Conservation (phyloP, 345 rosid genomes). For the Gossypium ekmanianum region DNA sequence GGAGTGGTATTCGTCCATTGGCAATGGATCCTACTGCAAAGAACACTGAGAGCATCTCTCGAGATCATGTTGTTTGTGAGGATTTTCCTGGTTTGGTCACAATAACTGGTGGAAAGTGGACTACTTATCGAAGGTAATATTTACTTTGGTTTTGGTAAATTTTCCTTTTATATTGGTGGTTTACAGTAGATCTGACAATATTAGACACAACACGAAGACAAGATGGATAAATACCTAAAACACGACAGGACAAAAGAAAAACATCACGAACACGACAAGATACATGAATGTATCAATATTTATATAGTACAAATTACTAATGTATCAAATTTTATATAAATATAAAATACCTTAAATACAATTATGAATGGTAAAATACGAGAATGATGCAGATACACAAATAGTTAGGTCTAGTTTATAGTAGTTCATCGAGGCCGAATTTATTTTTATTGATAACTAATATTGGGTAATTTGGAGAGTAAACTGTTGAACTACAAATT, state of each 20-base stretch:
- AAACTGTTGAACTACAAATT: background rate
- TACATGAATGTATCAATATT: too few relatives aligned
- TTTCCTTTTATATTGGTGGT: background rate
- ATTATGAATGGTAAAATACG: too few relatives aligned
- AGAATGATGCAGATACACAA: too few relatives aligned
- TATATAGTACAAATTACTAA: too few relatives aligned
- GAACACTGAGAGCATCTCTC: conserved; percentile 90
- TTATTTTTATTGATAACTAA: background rate
- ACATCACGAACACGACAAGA: too few relatives aligned
- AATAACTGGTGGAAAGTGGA: conserved; percentile 98
- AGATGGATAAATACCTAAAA: too few relatives aligned
- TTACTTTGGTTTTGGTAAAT: conserved; percentile 5
- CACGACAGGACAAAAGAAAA: too few relatives aligned
- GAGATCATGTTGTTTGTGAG: conserved; percentile 90
- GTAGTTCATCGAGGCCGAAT: background rate
- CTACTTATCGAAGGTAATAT: conserved; percentile 87
- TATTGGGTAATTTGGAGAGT: background rate
- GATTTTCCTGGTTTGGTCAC: conserved; percentile 92
- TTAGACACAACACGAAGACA: too few relatives aligned
- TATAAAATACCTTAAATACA: too few relatives aligned
- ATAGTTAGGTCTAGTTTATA: background rate
- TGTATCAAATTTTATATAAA: too few relatives aligned
- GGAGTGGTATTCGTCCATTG: conserved; percentile 76
- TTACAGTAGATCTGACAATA: background rate
- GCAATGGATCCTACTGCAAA: conserved; percentile 84